Evolutionary conservation across 345 rosid genomes (phyloP), one percentile per base, ranked within the genome.

Genomic region (Salix caprea): DNA sequence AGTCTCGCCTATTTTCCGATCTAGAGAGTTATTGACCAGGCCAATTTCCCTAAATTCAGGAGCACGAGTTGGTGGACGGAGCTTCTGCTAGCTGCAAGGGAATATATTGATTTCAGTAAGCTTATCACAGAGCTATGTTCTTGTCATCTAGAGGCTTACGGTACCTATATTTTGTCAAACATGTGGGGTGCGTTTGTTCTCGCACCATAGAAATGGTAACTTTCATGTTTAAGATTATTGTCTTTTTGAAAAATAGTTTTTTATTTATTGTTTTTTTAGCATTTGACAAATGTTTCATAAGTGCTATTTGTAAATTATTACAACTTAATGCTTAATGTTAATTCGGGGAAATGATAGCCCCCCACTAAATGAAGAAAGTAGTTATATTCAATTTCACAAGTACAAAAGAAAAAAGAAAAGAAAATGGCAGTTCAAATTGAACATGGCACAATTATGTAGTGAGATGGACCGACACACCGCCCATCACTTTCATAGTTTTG

Each of bases 401-500:
- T 64, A 2, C 10, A 28, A 65, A 5, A 30, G 37, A 6, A 32
- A 66, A 65, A 5, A 30, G 37, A 67, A 54, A 21, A 7, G 0
- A 67, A 54, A 21, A 7, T 0, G 3, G 4, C n/a, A 2, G 23
- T 7, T 5, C 60, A 21, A 7, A 6, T 21, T 23, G 11, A 54
- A 7, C n/a, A 7, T 1, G 11, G 12, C 10, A 7, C 8, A 21
- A 54, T 21, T 7, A 54, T 7, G 23, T 0, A 30, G 54, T 32
- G 79, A 75, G 54, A 54, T 70, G 54, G 73, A 74, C 78, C 70
- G 52, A 66, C 42, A 34, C 24, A 4, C 50, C 54, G 71, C 28
- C 50, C 50, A 8, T 6, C 67, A 61, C 61, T n/a, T n/a, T 56
- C 26, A n/a, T 9, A 8, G 26, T 10, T 2, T 8, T 56, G 62